phyloP scores from a whole-genome alignment of 106 monocot species.

The Dendrobium officinale region DNA sequence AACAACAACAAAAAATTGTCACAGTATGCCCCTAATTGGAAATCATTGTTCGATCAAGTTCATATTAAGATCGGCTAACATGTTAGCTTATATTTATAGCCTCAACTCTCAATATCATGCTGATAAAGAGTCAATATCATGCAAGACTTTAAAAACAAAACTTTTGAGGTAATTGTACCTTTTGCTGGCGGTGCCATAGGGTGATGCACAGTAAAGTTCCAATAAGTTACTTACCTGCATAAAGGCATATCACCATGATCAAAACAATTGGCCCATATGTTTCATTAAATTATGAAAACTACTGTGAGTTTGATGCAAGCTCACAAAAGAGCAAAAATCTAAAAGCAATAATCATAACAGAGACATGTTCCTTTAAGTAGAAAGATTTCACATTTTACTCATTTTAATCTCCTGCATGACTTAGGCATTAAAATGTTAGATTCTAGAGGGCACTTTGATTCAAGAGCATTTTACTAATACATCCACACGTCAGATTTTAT shows the following conservation, averaged over 20 bases:
- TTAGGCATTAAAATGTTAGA: too few species aligned
- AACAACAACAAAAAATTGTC: not conserved
- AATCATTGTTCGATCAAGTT: not conserved
- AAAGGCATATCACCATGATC: not conserved
- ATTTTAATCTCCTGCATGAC: too few species aligned
- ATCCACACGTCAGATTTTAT: too few species aligned
- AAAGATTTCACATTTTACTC: too few species aligned
- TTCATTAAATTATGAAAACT: not conserved
- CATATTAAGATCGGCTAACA: not conserved
- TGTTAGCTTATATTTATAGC: not conserved
- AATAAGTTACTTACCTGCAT: slow-evolving; percentile 1
- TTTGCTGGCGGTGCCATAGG: not conserved
- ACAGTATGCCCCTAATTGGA: not conserved
- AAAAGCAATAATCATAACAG: too few species aligned
- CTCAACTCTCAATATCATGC: not conserved
- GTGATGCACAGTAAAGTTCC: not conserved
- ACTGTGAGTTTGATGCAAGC: too few species aligned
- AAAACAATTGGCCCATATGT: not conserved
- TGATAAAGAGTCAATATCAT: not conserved
- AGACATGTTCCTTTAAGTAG: too few species aligned
- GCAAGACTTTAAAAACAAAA: not conserved
- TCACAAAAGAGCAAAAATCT: too few species aligned
- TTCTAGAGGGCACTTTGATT: too few species aligned
- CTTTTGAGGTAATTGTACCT: not conserved
- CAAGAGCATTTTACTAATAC: too few species aligned